Conservation (phyloP, 306 rosid genomes). For the Fragaria iinumae region DNA sequence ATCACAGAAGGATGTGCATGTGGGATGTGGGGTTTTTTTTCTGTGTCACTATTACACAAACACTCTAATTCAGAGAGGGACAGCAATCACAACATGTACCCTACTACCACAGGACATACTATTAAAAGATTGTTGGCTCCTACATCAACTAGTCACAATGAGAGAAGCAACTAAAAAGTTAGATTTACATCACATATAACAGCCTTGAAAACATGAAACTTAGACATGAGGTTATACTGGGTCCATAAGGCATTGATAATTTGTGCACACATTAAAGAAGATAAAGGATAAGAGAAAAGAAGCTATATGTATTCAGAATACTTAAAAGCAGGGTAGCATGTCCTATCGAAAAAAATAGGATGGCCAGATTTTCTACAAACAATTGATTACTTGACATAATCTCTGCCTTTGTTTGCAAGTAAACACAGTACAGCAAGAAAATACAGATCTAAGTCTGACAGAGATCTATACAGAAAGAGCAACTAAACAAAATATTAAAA, state of each 20-base stretch:
- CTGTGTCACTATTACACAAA: constrained; percentile 17
- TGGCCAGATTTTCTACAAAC: constrained; percentile 30
- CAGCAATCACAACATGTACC: constrained; percentile 21
- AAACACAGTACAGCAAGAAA: constrained; percentile 16
- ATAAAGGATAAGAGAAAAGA: not conserved
- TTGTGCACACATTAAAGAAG: constrained; percentile 3
- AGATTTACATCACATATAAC: constrained; percentile 24
- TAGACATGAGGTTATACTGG: constrained; percentile 32
- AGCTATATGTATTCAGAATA: constrained; percentile 8
- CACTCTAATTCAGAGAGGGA: constrained; percentile 15
- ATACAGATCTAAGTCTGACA: constrained; percentile 22
- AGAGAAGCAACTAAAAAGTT: constrained; percentile 23
- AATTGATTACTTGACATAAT: constrained; percentile 21
- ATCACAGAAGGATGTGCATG: constrained; percentile 28
- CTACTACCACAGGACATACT: constrained; percentile 29
- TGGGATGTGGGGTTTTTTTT: constrained; percentile 20
- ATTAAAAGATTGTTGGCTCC: constrained; percentile 21
- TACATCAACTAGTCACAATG: constrained; percentile 27
- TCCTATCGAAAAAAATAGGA: not conserved
- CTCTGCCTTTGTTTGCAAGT: not conserved
- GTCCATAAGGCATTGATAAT: constrained; percentile 29
- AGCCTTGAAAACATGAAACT: constrained; percentile 9
- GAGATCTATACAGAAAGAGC: constrained; percentile 5
- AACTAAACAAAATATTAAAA: not conserved
- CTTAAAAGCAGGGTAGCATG: constrained; percentile 30